Evolutionary conservation across 2,329 filamentous ascomycete species (phyloP).

Genomic region (Sarocladiaceae sp.): DNA sequence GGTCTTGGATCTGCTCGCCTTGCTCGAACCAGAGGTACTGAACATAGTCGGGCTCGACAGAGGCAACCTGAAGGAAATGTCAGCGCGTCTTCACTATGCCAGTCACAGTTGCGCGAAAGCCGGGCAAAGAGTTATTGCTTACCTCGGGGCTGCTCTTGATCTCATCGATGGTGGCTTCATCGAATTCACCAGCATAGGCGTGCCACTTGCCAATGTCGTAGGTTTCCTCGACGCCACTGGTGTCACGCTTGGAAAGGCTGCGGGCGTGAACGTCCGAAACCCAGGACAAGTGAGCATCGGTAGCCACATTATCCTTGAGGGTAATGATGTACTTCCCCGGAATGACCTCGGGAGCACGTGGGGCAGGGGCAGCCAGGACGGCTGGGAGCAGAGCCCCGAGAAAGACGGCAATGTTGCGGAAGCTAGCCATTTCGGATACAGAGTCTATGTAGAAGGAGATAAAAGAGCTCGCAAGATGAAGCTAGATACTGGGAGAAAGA

Average conservation of each 20-base stretch:
- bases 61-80: conserved; percentile 17
- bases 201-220: conserved; percentile 25
- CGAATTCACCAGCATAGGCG: conserved; percentile 41
- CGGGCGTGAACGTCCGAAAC: conserved; percentile 51
- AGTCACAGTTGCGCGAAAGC: neutral
- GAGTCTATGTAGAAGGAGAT: neutral
- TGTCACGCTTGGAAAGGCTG: conserved; percentile 43
- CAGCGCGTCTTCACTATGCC: conserved; percentile 6
- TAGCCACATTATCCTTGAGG: conserved; percentile 46
- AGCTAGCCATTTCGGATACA: conserved; percentile 21
- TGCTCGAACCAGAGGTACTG: neutral
- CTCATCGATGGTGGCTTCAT: conserved; percentile 32
- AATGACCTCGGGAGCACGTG: conserved; percentile 11
- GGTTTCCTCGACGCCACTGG: conserved; percentile 28
- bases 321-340: conserved; percentile 51
- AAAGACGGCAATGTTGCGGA: conserved; percentile 25
- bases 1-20: neutral
- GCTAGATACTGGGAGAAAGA: neutral
- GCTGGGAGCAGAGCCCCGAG: conserved; percentile 28
- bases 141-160: conserved; percentile 39
- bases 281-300: conserved; percentile 43
- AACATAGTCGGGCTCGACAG: conserved; percentile 24
- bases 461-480: neutral
- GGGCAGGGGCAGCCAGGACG: conserved; percentile 23
- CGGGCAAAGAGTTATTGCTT: conserved; percentile 17